These are phyloP conservation scores for Ganoderma lucidum DNA, from an alignment of 1,284 basidiomycete genomes.

Conservation along the genomic window DNA sequence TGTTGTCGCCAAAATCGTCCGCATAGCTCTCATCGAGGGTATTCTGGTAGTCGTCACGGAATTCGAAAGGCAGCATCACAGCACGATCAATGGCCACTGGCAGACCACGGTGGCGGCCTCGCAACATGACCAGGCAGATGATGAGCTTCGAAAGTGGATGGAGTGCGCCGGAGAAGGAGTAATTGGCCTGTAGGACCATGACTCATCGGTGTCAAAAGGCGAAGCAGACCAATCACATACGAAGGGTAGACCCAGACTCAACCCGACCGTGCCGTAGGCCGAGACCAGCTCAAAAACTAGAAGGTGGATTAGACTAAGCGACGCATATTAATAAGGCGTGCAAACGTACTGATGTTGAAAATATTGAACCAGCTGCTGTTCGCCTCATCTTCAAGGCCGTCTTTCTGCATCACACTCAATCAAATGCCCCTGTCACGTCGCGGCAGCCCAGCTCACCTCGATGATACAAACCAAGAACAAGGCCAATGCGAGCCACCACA, in stretches of 20 bases:
- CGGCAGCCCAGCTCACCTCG: constrained; percentile 55
- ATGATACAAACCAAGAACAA: constrained; percentile 89
- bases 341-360: constrained; percentile 70
- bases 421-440: not conserved
- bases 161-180: constrained; percentile 84
- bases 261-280: constrained; percentile 91
- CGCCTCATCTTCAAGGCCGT: constrained; percentile 49
- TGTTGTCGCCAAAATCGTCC: not conserved
- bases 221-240: constrained; percentile 47
- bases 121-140: constrained; percentile 87
- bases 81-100: constrained; percentile 92
- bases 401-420: constrained; percentile 41
- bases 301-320: constrained; percentile 6
- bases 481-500: constrained; percentile 89
- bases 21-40: constrained; percentile 34
- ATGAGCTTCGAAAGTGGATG: constrained; percentile 88
- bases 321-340: too few relatives aligned
- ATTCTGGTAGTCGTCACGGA: constrained; percentile 36
- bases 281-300: constrained; percentile 89
- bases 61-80: constrained; percentile 75
- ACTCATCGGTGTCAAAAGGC: not conserved
- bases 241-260: constrained; percentile 76
- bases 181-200: constrained; percentile 63
- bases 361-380: constrained; percentile 79
- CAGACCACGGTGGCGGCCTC: constrained; percentile 91